These are phyloP conservation scores for Chlamydomonas sp. DNA, from an alignment of 139 green algal species.

Conservation along the genomic window DNA sequence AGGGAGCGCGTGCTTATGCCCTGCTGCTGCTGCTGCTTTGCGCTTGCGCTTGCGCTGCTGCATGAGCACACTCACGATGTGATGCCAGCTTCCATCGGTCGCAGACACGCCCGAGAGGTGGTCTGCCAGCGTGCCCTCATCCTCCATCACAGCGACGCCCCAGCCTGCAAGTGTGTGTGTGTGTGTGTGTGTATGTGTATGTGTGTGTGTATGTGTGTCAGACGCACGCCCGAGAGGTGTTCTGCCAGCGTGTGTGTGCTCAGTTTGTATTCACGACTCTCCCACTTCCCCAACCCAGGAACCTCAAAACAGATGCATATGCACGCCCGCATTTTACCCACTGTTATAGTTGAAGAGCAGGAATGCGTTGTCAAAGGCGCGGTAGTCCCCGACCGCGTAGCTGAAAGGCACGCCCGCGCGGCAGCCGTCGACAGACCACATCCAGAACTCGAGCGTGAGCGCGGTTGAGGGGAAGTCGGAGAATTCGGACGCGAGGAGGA, in stretches of 20 bases:
- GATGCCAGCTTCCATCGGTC: slow-evolving; percentile 79
- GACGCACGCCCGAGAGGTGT: too few species aligned
- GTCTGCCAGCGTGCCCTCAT: slow-evolving; percentile 66
- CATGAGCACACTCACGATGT: slow-evolving; percentile 49
- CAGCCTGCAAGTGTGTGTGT: slow-evolving; percentile 24
- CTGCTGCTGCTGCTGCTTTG: neutral
- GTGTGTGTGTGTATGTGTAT: neutral
- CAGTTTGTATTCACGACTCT: too few species aligned
- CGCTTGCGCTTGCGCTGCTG: too few species aligned
- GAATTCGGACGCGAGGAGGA: slow-evolving; percentile 68
- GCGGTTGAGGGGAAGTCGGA: slow-evolving; percentile 57
- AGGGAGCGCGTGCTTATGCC: too few species aligned
- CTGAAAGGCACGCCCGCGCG: slow-evolving; percentile 54
- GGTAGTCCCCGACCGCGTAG: slow-evolving; percentile 60
- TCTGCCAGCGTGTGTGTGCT: too few species aligned
- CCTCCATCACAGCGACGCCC: slow-evolving; percentile 77
- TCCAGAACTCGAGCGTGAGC: slow-evolving; percentile 88
- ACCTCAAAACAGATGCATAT: neutral
- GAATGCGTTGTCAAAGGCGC: slow-evolving; percentile 71
- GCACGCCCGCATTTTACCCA: slow-evolving; percentile 56
- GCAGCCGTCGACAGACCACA: slow-evolving; percentile 59
- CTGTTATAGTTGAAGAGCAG: slow-evolving; percentile 83
- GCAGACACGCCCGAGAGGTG: slow-evolving; percentile 60
- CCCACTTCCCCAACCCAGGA: too few species aligned
- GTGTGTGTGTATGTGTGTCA: slow-evolving; percentile 2